Evolutionary conservation across 306 rosid species (phyloP), one percentile per base, ranked within the genome.

Genomic region (Glycine latifolia): DNA sequence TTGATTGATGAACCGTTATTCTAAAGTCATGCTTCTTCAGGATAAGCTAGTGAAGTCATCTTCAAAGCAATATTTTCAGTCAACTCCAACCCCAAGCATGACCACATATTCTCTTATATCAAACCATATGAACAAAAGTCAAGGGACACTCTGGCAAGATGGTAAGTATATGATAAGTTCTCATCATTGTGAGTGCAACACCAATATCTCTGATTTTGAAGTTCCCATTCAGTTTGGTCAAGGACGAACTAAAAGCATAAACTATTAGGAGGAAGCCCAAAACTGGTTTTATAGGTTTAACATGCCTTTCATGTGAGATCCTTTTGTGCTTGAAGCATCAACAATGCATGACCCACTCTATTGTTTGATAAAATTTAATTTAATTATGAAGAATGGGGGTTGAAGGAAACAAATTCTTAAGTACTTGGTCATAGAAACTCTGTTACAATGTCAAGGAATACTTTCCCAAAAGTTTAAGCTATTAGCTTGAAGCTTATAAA

Each of bases 41-140:
- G 97, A 92, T 89, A 94, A 92, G 84, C 89, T 89, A 55, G 78
- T 71, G 86, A 88, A 91, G 79, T 87, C 90, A 43, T 87, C 93
- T 62, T 86, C 90, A 66, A 92, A 89, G 86, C 77, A 83, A 78
- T 88, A 71, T 84, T 62, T 82, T 66, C 86, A 83, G 74, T 82
- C 94, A 69, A 79, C 87, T 88, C 58, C 78, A 8, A 84, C 80
- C 17, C 86, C 84, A 73, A 83, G 84, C 72, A 74, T 85, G 83
- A 69, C 84, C 60, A 81, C 90, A n/a, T 91, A 88, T 85, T 87
- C 97, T 70, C 81, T 58, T 71, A 55, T 86, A 83, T 52, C 82
- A 71, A 84, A 78, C 66, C 87, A 66, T 66, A 58, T 84, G 89
- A 79, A 85, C 79, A 86, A 85, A 82, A 88, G 53, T 67, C 89